Base-by-base conservation (phyloP, 73 alveolate species). In the Paramecium sonneborni region DNA sequence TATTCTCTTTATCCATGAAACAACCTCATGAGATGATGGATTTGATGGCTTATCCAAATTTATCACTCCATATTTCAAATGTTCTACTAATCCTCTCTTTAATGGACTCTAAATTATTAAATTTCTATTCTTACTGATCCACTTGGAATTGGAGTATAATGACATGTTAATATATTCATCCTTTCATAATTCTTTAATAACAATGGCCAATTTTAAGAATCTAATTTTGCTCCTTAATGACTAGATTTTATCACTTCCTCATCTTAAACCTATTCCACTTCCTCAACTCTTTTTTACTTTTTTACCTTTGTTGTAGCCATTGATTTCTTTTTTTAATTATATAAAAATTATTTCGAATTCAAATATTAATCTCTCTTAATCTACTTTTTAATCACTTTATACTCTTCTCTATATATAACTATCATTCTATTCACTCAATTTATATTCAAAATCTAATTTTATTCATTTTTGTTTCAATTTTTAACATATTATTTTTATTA, bases 21-120 rank as follows among this genome's bases (percentile, higher is more conserved):
- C 99, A 79, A 99, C 99, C 95, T 99, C 99, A 90, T 98, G 99
- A 44, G 99, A 95, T 6, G 99, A 96, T 46, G 99, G 99, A 93
- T 97, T 97, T 12, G 99, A 95, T 55, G 99, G 99, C 97, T 99
- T 98, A 95, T 99, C 99, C 76, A 99, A 96, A 95, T 99, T 99
- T 92, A 99, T 98, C 32, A 98, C 98, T 86, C 99, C 99, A 85
- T 98, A 98, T 85, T 97, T 97, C 92, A 97, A 85, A 92, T 96
- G 98, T 85, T 98, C 99, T 85, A 92, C 95, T 48, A 98, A 76
- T n/a, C 99, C 99, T 55, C 99, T 92, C 56, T 95, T 95, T 20
- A 97, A 96, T 8, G 99, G 99, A 15, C 99, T 97, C 96, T 97
- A 43, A 18, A 20, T 20, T n/a, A 39, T 21, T 3, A 8, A 43